Evolutionary conservation across 164 flowering plant genomes (phyloP), one percentile per base, ranked within the genome.

Genomic region (Vitis labrusca): DNA sequence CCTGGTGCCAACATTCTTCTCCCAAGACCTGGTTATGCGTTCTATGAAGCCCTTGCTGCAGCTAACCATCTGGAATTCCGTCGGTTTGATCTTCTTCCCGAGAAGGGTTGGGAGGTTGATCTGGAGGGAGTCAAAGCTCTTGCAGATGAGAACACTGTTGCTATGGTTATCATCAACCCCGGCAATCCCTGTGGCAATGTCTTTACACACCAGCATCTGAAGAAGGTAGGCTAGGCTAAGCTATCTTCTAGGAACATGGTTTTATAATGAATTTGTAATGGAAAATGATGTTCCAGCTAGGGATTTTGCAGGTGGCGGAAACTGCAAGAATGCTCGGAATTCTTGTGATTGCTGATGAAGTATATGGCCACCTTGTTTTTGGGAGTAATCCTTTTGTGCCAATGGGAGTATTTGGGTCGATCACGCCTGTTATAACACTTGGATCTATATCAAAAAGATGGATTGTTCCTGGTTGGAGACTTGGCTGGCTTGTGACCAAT

Each of bases 181-280:
- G 83, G 86, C 17, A 88, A 88, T 76, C 92, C 92, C 7, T 83
- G 87, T 77, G 92, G 92, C 13, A 85, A 74, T 76, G 92, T 86
- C 19, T 85, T 67, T 71, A 52, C 73, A 5, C 66, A 75, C 61
- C 50, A 82, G 30, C 88, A 88, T 76, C 59, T 88, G 44, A 54
- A 86, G 57, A 72, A 86, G 85, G 89, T 84, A n/a, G 51, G 8
- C 29, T 58, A 37, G 44, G 44, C 44, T 37, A 37, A 37, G 44
- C 44, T 37, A 37, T 37, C 44, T 5, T 37, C 44, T 37, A 3
- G 44, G 44, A 37, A 37, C 44, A 37, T 37, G 44, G 44, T 37
- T 37, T 37, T 37, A 37, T 37, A 3, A 37, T 37, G 5, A 37
- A 37, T 37, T 6, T 37, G 44, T 37, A 6, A 37, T 37, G 44